Evolutionary conservation across 2,329 filamentous ascomycete genomes (phyloP), one percentile per base, ranked within the genome.

Genomic region (Microcera coccophila): DNA sequence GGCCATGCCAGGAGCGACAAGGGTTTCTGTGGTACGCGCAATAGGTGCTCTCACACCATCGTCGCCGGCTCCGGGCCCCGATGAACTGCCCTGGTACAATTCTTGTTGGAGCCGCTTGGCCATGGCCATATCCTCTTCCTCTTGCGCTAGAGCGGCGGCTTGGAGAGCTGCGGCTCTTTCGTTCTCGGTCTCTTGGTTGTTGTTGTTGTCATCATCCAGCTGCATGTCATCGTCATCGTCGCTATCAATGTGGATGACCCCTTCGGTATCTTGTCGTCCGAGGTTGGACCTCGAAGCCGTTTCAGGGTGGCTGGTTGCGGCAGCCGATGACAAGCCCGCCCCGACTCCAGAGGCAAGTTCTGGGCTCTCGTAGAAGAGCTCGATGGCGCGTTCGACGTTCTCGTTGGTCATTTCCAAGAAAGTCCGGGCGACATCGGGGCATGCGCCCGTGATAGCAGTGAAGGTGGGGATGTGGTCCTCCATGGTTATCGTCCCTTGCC

Each of bases 61-160:
- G 47, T 69, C 70, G 18, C 63, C 64, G 7, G 64, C 69, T 21
- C 62, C 68, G 17, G 52, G 47, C 15, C 68, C 70, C 29, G 62
- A 60, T 26, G 57, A 45, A 59, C 62, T 45, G 51, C 69, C 77
- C 39, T 78, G 76, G 57, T 96, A 97, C 61, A 95, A 78, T 66
- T 98, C 90, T 60, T 98, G 87, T 64, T 98, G 93, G 46, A 98
- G 66, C 44, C 87, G 81, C 63, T 90, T 81, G 5, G 93, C 93
- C 82, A 97, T 91, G 33, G 87, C 90, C 39, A 89, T 90, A 59
- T 98, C 93, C 58, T 95, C 90, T 50, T 96, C 90, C 52, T 86
- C 80, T 40, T 82, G 73, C 14, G 76, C 79, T 29, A 74, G 67
- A 2, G 61, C 61, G 4, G 61, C 67, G 1, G 65, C 69, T 17